Percentiles rank a stretch among this genome's conserved stretches.
These are phyloP conservation scores for Pseudocercospora crystallina DNA, from an alignment of 2,329 filamentous ascomycete species.

Conservation along the genomic window DNA sequence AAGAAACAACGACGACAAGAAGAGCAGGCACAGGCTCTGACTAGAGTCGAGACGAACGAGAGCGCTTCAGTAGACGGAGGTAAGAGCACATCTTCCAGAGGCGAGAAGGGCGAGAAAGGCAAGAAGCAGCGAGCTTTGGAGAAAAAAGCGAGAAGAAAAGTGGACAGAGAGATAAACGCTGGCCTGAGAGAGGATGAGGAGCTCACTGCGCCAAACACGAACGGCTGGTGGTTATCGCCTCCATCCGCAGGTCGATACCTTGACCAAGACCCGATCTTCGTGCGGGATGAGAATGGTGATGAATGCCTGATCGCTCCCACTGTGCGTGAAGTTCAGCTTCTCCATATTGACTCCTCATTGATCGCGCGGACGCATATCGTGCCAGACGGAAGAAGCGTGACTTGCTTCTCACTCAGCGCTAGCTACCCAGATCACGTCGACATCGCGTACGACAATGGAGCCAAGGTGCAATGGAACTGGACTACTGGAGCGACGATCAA, in stretches of 20 bases:
- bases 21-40: not conserved
- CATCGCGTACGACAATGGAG: constrained; percentile 49
- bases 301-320: constrained; percentile 32
- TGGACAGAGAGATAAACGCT: constrained; percentile 13
- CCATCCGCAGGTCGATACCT: constrained; percentile 57
- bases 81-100: no score
- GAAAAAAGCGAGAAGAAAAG: constrained; percentile 25
- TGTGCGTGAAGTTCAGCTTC: constrained; percentile 31
- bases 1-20: constrained; percentile 1
- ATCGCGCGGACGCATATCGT: constrained; percentile 70
- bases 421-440: constrained; percentile 54
- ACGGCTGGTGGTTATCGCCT: constrained; percentile 50
- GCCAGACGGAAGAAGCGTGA: constrained; percentile 47
- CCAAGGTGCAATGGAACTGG: constrained; percentile 60
- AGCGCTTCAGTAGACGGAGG: no score
- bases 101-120: not conserved
- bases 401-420: constrained; percentile 54
- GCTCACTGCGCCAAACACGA: constrained; percentile 17
- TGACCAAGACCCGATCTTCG: constrained; percentile 57
- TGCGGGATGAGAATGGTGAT: constrained; percentile 44
- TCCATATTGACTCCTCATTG: constrained; percentile 77
- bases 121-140: constrained; percentile 22
- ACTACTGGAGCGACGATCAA: constrained; percentile 15
- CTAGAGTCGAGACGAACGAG: not conserved
- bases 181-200: constrained; percentile 15